Evolutionary conservation across 305 asterid species (phyloP), one percentile per base, ranked within the genome.

Genomic region (Caryopteris hybrid): DNA sequence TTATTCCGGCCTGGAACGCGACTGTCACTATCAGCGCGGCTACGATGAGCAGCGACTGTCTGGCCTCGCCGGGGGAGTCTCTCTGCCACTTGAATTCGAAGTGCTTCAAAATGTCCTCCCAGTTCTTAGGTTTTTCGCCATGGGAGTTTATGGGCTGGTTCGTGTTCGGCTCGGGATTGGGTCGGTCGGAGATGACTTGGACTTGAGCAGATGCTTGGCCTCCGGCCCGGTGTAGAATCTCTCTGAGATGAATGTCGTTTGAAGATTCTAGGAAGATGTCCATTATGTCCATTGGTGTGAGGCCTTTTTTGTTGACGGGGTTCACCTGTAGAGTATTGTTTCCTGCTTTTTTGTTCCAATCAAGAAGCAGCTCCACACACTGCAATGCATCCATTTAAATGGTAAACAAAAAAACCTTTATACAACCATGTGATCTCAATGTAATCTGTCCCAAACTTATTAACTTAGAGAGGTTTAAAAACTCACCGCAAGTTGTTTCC

Each of bases 401-500:
- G n/a, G n/a, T n/a, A n/a, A n/a, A n/a, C n/a, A n/a, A n/a, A n/a
- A n/a, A n/a, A n/a, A n/a, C n/a, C n/a, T n/a, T n/a, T n/a, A n/a
- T n/a, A n/a, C n/a, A n/a, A n/a, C n/a, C n/a, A n/a, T n/a, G n/a
- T n/a, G n/a, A n/a, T n/a, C n/a, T n/a, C n/a, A n/a, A n/a, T n/a
- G n/a, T n/a, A n/a, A n/a, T n/a, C n/a, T n/a, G n/a, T n/a, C n/a
- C n/a, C n/a, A n/a, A n/a, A n/a, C n/a, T n/a, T n/a, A n/a, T n/a
- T n/a, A n/a, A n/a, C n/a, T n/a, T n/a, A n/a, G n/a, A n/a, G n/a
- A n/a, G n/a, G n/a, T n/a, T n/a, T n/a, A 62, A 47, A 9, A 21
- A 70, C 71, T 71, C 46, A 46, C 83, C 81, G 69, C 79, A 16
- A 58, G 64, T 63, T 78, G 81, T 58, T 78, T 81, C 52, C 77